phyloP scores from a whole-genome alignment of 2,329 filamentous ascomycete genomes.

The Xylaria sp. region DNA sequence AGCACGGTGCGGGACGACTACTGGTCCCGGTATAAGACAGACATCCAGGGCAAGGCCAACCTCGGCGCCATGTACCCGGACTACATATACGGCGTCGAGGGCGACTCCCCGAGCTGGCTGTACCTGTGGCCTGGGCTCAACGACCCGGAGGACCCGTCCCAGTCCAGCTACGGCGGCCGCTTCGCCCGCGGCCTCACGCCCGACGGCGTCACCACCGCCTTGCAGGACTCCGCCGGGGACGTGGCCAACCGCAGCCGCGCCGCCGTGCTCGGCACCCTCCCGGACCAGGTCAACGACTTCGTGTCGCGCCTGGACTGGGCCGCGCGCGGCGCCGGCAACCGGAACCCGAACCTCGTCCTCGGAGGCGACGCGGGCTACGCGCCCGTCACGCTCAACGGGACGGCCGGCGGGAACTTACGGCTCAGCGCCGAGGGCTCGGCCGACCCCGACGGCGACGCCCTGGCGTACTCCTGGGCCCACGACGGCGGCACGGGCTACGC shows the following conservation, averaged over 20 bases:
- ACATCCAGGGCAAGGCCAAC: not conserved
- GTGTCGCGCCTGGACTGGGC: not conserved
- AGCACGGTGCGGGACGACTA: not conserved
- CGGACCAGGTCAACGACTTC: constrained; percentile 1
- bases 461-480: not conserved
- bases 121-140: not conserved
- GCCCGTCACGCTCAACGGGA: too few species aligned
- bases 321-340: not conserved
- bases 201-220: not conserved
- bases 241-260: too few species aligned
- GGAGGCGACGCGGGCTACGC: too few species aligned
- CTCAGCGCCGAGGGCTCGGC: not conserved
- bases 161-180: not conserved
- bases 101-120: not conserved
- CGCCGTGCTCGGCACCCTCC: not conserved
- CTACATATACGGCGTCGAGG: not conserved
- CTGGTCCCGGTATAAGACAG: not conserved
- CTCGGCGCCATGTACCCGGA: not conserved
- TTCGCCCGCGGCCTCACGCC: not conserved
- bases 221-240: not conserved
- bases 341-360: not conserved
- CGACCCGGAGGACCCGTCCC: not conserved
- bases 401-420: too few species aligned
- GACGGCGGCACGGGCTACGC: not conserved
- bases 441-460: not conserved